phyloP scores from a whole-genome alignment of 2,329 filamentous ascomycete genomes.

The Neofusicoccum ribis region DNA sequence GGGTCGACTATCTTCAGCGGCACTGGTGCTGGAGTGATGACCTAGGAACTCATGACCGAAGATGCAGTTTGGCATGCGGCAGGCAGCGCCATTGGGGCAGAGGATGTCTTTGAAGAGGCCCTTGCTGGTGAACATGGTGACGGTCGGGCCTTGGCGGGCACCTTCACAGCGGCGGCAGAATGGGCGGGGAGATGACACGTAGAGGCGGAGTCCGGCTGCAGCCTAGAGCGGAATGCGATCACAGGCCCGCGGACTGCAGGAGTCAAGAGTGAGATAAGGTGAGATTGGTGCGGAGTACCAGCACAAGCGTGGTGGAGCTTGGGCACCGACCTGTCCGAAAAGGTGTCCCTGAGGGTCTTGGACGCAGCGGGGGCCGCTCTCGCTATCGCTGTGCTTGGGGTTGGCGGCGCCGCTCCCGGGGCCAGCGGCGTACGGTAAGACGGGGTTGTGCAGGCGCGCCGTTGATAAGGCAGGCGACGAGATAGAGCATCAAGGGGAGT shows the following conservation, averaged over 20 bases:
- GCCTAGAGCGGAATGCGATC: background rate
- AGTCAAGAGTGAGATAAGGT: slow-evolving; percentile 1
- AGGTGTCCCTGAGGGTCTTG: background rate
- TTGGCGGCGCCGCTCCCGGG: background rate
- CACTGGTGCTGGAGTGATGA: background rate
- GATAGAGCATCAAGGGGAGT: background rate
- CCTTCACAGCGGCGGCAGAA: background rate
- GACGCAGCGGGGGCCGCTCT: background rate
- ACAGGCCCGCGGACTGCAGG: background rate
- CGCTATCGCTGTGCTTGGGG: background rate
- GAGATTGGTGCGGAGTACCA: background rate
- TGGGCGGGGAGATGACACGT: background rate
- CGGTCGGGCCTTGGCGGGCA: background rate
- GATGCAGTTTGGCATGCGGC: slow-evolving; percentile 57
- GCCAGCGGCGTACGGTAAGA: background rate
- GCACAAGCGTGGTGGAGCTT: background rate
- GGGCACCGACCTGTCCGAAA: background rate
- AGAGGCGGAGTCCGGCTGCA: background rate
- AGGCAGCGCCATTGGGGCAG: slow-evolving; percentile 55
- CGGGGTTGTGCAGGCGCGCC: background rate
- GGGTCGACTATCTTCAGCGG: background rate
- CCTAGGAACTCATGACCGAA: slow-evolving; percentile 53
- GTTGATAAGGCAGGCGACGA: slow-evolving; percentile 3
- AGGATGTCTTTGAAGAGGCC: slow-evolving; percentile 52
- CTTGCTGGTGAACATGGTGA: slow-evolving; percentile 55